Evolutionary conservation across 192 early-diverging fungal species (phyloP), one percentile per base, ranked within the genome.

Genomic region (Powellomyces hirtus): DNA sequence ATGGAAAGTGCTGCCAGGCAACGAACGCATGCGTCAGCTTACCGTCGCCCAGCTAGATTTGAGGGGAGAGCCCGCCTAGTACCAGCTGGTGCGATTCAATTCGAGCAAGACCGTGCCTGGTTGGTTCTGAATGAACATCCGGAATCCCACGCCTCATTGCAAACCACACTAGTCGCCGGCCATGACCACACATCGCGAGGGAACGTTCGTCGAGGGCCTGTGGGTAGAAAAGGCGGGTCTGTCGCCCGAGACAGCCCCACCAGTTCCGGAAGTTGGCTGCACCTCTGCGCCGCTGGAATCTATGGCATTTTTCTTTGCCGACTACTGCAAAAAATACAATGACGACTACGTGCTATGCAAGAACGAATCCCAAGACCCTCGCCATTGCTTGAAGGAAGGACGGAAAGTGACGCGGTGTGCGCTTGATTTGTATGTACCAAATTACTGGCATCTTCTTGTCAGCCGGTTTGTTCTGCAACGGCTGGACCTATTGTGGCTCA

Each of bases 321-420:
- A 82, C 37, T 85, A 86, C 74, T 98, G 96, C 90, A 89, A 91
- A 70, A 90, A 91, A 49, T 96, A 91, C 83, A 91, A 88, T 70
- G 93, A 96, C 67, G 96, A 98, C 74, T 98, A 92, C 72, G 93
- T 98, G 90, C 83, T 92, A 38, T 98, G 96, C 86, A 98, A 97
- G 82, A 84, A 88, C 70, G 93, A 96, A 65, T 90, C 83, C 75
- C 85, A 87, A 58, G 90, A 97, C 70, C 96, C 96, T 7, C 75
- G 84, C 59, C 91, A 94, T 70, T 98, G 96, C 66, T 78, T 98
- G 42, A 86, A 88, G 81, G 96, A 98, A 64, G 96, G 96, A 13
- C 84, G 95, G 66, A 93, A 92, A 70, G 95, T 97, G 69, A 98
- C 96, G 40, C 89, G 96, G 16, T 98, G 96, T 72, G 91, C 91